phyloP scores from a whole-genome alignment of 768 basidiomycete species.

The Hericium alpestre region DNA sequence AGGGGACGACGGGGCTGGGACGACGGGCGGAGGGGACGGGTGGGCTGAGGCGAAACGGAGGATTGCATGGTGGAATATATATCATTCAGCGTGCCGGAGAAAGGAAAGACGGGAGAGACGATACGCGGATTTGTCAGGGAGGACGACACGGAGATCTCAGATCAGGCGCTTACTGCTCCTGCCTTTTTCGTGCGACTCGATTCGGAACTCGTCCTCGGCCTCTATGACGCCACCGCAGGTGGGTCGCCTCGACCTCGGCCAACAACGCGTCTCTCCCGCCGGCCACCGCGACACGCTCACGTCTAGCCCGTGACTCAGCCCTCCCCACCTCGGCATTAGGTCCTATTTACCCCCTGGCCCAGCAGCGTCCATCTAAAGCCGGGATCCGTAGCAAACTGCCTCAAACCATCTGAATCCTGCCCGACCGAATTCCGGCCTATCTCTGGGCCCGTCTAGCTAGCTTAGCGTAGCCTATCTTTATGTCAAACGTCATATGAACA shows the following conservation, averaged over 20 bases:
- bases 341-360: too few relatives aligned
- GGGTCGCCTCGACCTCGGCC: background rate
- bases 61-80: constrained; percentile 18
- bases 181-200: too few relatives aligned
- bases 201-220: background rate
- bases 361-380: too few relatives aligned
- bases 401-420: too few relatives aligned
- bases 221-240: background rate
- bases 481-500: too few relatives aligned
- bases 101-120: constrained; percentile 6
- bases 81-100: constrained; percentile 20
- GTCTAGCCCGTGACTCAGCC: background rate
- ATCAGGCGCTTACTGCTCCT: constrained; percentile 1
- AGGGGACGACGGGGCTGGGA: constrained; percentile 2
- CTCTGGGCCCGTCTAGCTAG: too few relatives aligned
- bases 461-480: too few relatives aligned
- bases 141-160: constrained; percentile 6
- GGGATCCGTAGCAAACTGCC: too few relatives aligned
- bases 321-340: too few relatives aligned
- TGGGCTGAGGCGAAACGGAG: constrained; percentile 4
- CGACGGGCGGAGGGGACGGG: constrained; percentile 8
- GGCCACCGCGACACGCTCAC: background rate
- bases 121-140: constrained; percentile 1
- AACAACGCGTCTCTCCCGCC: background rate
- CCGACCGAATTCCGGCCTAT: too few relatives aligned